Percentiles rank a stretch among this genome's conserved stretches.
Conservation (phyloP, 257 asterid genomes). For the Paraleonurus japonicus region DNA sequence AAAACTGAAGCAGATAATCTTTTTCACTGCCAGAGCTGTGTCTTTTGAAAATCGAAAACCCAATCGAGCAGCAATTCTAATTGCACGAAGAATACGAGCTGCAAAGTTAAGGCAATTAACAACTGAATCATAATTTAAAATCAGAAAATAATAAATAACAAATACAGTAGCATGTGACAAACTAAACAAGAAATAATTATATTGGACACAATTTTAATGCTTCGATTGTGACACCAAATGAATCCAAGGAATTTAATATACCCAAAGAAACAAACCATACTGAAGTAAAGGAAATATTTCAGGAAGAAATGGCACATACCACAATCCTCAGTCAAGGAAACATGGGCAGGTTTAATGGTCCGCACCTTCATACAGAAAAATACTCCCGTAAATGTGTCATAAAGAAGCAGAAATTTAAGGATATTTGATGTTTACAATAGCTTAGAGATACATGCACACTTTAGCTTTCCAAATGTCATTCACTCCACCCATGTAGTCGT, state of each 20-base stretch:
- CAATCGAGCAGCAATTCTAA: slow-evolving; percentile 80
- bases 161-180: neutral
- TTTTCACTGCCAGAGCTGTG: slow-evolving; percentile 61
- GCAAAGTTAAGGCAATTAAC: slow-evolving; percentile 24
- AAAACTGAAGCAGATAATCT: slow-evolving; percentile 50
- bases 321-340: slow-evolving; percentile 75
- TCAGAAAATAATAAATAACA: slow-evolving; percentile 1
- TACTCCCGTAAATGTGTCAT: slow-evolving; percentile 23
- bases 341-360: slow-evolving; percentile 61
- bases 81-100: slow-evolving; percentile 91
- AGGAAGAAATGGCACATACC: slow-evolving; percentile 41
- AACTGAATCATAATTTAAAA: neutral
- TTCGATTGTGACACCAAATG: neutral
- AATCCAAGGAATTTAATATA: neutral
- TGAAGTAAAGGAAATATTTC: slow-evolving; percentile 7
- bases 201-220: slow-evolving; percentile 13
- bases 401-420: slow-evolving; percentile 12
- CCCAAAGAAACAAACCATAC: neutral
- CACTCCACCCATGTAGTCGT: slow-evolving; percentile 83
- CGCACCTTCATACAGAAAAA: slow-evolving; percentile 52
- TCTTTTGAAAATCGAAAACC: slow-evolving; percentile 63
- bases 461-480: slow-evolving; percentile 76
- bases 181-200: slow-evolving; percentile 4
- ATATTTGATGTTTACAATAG: slow-evolving; percentile 22
- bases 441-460: slow-evolving; percentile 78